phyloP scores from a whole-genome alignment of 768 basidiomycete species.

The Gloeopeniophorella convolvens region DNA sequence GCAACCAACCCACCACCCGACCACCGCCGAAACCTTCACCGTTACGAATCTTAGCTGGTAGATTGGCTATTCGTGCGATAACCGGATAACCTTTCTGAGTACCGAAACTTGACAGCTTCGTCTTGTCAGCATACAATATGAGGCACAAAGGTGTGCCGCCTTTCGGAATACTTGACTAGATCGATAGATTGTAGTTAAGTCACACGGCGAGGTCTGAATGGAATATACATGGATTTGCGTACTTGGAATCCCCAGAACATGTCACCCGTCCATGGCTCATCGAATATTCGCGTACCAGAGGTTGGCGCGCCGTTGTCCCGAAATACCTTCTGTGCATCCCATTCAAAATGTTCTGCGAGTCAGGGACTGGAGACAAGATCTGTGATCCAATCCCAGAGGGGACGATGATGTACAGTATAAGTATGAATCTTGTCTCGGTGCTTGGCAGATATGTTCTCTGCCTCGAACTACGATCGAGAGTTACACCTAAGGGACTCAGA shows the following conservation, averaged over 20 bases:
- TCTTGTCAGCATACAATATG: conserved; percentile 23
- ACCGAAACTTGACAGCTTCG: conserved; percentile 18
- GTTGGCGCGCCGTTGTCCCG: conserved; percentile 26
- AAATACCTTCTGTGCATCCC: conserved; percentile 29
- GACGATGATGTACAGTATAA: conserved; percentile 23
- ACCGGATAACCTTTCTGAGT: conserved; percentile 24
- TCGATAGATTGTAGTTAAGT: conserved; percentile 5
- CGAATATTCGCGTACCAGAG: conserved; percentile 25
- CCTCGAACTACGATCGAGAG: conserved; percentile 20
- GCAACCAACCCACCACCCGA: conserved; percentile 19
- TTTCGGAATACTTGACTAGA: conserved; percentile 10
- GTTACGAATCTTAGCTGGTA: conserved; percentile 20
- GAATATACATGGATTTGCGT: conserved; percentile 7
- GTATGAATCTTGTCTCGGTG: conserved; percentile 18
- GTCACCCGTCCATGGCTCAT: conserved; percentile 36
- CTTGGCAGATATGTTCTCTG: conserved; percentile 16
- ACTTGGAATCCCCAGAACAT: conserved; percentile 35
- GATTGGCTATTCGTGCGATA: conserved; percentile 18
- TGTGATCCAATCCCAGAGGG: conserved; percentile 27
- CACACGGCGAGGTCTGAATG: not conserved
- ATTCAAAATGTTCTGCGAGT: conserved; percentile 25
- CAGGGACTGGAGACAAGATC: conserved; percentile 26
- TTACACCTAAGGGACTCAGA: too few relatives aligned
- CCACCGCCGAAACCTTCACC: conserved; percentile 19
- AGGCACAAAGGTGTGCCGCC: conserved; percentile 10